Evolutionary conservation across 495 filamentous ascomycete genomes (phyloP).

Genomic region (Penicillium coffeae): DNA sequence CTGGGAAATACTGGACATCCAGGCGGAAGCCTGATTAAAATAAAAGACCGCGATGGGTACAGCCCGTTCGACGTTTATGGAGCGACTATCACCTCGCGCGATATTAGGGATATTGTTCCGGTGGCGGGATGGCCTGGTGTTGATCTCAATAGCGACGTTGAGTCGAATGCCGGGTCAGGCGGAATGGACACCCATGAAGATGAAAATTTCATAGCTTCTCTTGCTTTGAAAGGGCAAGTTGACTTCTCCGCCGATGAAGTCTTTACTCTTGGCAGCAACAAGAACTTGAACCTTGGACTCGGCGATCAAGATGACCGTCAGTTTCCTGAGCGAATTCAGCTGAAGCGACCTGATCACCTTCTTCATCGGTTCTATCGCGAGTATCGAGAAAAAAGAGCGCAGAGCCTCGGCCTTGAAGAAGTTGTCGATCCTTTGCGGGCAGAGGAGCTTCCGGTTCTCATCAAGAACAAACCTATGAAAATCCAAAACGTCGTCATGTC

Average conservation of each 20-base stretch:
- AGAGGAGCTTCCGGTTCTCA: constrained; percentile 59
- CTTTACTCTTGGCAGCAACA: constrained; percentile 91
- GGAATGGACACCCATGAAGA: constrained; percentile 35
- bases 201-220: constrained; percentile 20
- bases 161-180: constrained; percentile 34
- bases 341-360: constrained; percentile 79
- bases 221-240: constrained; percentile 24
- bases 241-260: constrained; percentile 74
- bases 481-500: constrained; percentile 79
- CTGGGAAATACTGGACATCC: constrained; percentile 44
- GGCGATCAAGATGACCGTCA: constrained; percentile 92
- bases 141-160: constrained; percentile 29
- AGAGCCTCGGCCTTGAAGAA: constrained; percentile 19
- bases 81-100: constrained; percentile 66
- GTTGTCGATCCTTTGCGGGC: constrained; percentile 17
- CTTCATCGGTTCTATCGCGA: constrained; percentile 64
- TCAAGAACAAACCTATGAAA: constrained; percentile 64
- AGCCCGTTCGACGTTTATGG: constrained; percentile 92
- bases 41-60: constrained; percentile 92
- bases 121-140: constrained; percentile 21
- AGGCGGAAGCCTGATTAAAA: constrained; percentile 71
- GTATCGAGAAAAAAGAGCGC: constrained; percentile 41
- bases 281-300: constrained; percentile 87
- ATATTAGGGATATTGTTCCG: constrained; percentile 32
- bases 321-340: constrained; percentile 74